A percentile compares a stretch with the other conserved stretches of the same genome.
Evolutionary conservation across 2,329 filamentous ascomycete genomes (phyloP).

Genomic region (Colletotrichum acutatum): DNA sequence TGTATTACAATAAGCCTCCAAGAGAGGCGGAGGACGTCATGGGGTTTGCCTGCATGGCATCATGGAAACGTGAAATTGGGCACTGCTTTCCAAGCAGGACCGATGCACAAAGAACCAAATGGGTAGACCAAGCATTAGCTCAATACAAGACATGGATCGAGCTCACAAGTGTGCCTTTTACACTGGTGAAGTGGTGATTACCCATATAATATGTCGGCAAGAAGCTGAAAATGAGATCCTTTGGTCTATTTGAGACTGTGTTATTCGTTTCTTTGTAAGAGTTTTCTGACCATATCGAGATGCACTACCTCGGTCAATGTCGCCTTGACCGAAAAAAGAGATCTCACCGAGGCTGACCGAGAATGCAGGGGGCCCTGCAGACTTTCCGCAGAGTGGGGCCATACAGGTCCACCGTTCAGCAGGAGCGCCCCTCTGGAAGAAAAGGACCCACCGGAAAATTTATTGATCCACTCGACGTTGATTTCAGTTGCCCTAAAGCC

Average conservation of each 20-base stretch:
- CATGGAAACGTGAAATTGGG: not conserved
- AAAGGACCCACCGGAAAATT: not conserved
- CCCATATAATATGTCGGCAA: not conserved
- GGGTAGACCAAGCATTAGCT: constrained; percentile 10
- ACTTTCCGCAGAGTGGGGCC: not conserved
- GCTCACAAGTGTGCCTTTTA: not conserved
- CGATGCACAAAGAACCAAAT: not conserved
- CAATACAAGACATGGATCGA: constrained; percentile 1
- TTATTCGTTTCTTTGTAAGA: not conserved
- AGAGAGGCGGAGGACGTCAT: not conserved
- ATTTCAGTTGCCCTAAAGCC: constrained; percentile 16
- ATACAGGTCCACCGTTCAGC: not conserved
- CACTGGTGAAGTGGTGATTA: not conserved
- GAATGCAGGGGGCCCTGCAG: not conserved
- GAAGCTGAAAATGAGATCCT: not conserved
- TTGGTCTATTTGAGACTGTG: no score
- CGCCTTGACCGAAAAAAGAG: not conserved
- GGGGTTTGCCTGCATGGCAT: not conserved
- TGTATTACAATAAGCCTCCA: constrained; percentile 31
- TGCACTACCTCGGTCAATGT: not conserved
- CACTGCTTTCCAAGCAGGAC: not conserved
- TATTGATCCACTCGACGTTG: not conserved
- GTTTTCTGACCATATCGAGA: not conserved
- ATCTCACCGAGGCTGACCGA: not conserved
- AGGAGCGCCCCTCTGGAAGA: not conserved